Base-by-base conservation (phyloP, 306 rosid genomes). In the Aeschynomene evenia region DNA sequence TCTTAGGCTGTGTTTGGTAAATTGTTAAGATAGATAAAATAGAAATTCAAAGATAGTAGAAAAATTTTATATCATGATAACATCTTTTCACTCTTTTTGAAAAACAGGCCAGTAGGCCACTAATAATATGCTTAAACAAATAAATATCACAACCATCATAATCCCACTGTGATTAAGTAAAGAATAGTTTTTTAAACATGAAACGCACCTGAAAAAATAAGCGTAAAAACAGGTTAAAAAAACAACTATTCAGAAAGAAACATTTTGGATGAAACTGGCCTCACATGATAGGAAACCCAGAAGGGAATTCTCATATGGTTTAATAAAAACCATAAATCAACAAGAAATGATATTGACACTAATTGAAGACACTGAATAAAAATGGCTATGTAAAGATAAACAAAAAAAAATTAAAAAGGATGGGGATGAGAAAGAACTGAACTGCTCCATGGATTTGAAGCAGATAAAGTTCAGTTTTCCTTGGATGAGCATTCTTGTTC, bases 371-470 rank as follows among this genome's bases (percentile, higher is more conserved):
- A 50, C n/a, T 46, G 48, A 29, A 49, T 15, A 45, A 19, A 20
- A 50, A 13, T 48, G 5, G 6, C 48, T 29, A 16, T 33, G 33
- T 31, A 28, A 65, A 64, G 19, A 31, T 28, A 33, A 67, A 33
- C 33, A 49, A 34, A 51, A 67, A 50, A 50, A 50, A 60, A 66
- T n/a, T n/a, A n/a, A n/a, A n/a, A n/a, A 31, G 59, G 34, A 34
- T 4, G 9, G 49, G 52, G 15, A 51, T 9, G 4, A 43, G 3
- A 24, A 23, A 15, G 39, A 42, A 6, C 49, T 19, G 22, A 50
- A 68, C 50, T 23, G 39, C 23, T 22, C 52, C 24, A 16, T 37
- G 50, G 16, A 9, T 12, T 51, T 50, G 50, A 50, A 49, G 37
- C 37, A 52, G 15, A 19, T 14, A 66, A n/a, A n/a, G 61, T 45